These are phyloP conservation scores for Lecanicillium sp. DNA, from an alignment of 2,329 filamentous ascomycete genomes.

Conservation along the genomic window DNA sequence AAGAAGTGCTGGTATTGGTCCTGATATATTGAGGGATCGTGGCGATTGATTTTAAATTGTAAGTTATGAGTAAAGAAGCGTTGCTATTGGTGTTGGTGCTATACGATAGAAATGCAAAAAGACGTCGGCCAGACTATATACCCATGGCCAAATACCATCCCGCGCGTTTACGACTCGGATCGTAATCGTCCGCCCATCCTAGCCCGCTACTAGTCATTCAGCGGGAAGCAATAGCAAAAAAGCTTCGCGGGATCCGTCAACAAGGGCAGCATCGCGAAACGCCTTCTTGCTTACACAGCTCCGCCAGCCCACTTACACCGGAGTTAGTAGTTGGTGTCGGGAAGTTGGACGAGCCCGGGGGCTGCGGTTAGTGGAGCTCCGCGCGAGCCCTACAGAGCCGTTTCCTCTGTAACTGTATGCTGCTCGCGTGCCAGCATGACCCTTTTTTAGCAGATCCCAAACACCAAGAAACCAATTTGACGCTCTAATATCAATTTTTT, in stretches of 20 bases:
- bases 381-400: too few relatives aligned
- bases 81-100: not conserved
- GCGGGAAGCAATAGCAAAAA: too few relatives aligned
- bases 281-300: too few relatives aligned
- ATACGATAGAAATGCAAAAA: not conserved
- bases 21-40: too few relatives aligned
- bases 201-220: too few relatives aligned
- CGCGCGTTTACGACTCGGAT: too few relatives aligned
- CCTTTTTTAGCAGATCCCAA: too few relatives aligned
- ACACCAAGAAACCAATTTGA: too few relatives aligned
- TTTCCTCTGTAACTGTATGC: not conserved
- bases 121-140: not conserved
- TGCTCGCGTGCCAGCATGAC: not conserved
- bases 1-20: too few relatives aligned
- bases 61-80: not conserved
- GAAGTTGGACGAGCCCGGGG: not conserved
- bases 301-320: not conserved
- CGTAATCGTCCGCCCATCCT: too few relatives aligned
- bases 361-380: not conserved
- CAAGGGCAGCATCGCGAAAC: not conserved
- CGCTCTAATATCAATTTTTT: too few relatives aligned
- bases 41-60: too few relatives aligned
- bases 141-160: not conserved
- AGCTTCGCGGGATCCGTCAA: not conserved
- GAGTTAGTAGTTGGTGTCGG: not conserved